Evolutionary conservation across 768 basidiomycete species (phyloP), one percentile per base, ranked within the genome.

Genomic region (Lactarius evosmus): DNA sequence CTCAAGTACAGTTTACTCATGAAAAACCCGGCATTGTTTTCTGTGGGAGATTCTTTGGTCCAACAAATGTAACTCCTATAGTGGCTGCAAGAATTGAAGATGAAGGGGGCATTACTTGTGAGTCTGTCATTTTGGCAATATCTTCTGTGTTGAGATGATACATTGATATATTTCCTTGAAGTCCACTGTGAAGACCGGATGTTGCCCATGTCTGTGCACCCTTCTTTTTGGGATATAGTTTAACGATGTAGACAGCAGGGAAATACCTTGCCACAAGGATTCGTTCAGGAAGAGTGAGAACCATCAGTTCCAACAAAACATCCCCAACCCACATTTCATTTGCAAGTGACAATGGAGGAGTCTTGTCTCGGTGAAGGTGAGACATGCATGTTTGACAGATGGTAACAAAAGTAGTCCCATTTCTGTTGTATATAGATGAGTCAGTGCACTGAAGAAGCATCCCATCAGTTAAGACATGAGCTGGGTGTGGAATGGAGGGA

Each of bases 281-380:
- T 2, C 17, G 38, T 7, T 40, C 38, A 0, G 38, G 40, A 2
- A 40, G 7, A 4, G 40, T 40, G 2, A 40, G 17, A 0, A 40
- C 2, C 0, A 2, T 19, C 2, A 40, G 19, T 0, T 19, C 17
- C 5, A 17, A 6, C 2, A 19, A 19, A 2, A 40, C 7, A 0
- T 40, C 40, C 1, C 40, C 40, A 0, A 40, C 8, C 40, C 38
- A 38, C 38, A 38, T 0, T 17, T 6, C 38, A 7, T 38, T 38
- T 7, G 38, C 38, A 0, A 38, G 7, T 1, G 38, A 38, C 1
- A 38, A 17, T 0, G 17, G 1, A 1, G 38, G 38, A 5, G 16
- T 17, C 0, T 38, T 38, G 38, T 17, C 6, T n/a, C n/a, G n/a
- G n/a, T n/a, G n/a, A n/a, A n/a, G n/a, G n/a, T n/a, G n/a, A n/a